Percentiles rank a stretch among this genome's conserved stretches.
These are phyloP conservation scores for Botryobasidium botryosum DNA, from an alignment of 768 basidiomycete genomes.

Conservation along the genomic window DNA sequence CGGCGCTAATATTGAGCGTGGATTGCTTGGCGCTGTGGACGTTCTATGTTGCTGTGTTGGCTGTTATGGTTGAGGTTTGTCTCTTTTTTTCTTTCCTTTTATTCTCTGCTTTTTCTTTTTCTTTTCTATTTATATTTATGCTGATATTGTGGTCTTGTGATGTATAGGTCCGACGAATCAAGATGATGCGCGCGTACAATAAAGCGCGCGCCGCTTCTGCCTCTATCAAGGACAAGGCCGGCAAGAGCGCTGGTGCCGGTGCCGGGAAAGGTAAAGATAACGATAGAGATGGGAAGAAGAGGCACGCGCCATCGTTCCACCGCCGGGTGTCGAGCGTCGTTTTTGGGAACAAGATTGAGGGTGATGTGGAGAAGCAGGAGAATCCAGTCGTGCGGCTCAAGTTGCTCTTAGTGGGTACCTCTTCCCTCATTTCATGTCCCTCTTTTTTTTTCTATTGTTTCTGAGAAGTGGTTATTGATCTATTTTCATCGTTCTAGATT, in stretches of 20 bases:
- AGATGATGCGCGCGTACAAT: conserved; percentile 23
- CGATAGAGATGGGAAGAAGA: conserved; percentile 23
- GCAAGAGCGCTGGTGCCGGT: too few relatives aligned
- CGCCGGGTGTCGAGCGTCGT: conserved; percentile 17
- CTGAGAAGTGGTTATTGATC: not conserved
- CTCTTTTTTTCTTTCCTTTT: not conserved
- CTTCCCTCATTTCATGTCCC: not conserved
- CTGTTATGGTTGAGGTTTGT: conserved; percentile 86
- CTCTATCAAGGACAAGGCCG: not conserved
- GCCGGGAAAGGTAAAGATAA: too few relatives aligned
- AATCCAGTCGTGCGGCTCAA: conserved; percentile 81
- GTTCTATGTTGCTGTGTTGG: conserved; percentile 75
- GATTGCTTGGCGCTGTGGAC: conserved; percentile 84
- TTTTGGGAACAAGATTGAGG: conserved; percentile 5
- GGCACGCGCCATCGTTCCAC: conserved; percentile 16
- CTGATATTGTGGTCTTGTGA: conserved; percentile 1
- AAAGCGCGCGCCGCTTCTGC: conserved; percentile 9
- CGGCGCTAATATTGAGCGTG: conserved; percentile 67
- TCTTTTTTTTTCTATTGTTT: not conserved
- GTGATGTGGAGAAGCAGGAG: conserved; percentile 31
- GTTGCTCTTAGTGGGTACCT: conserved; percentile 50
- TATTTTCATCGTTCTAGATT: conserved; percentile 31
- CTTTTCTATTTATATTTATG: not conserved
- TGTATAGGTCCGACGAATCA: conserved; percentile 27
- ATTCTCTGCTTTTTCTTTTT: not conserved